Evolutionary conservation across 1,284 basidiomycete species (phyloP), one percentile per base, ranked within the genome.

Genomic region (Athelia sp.): DNA sequence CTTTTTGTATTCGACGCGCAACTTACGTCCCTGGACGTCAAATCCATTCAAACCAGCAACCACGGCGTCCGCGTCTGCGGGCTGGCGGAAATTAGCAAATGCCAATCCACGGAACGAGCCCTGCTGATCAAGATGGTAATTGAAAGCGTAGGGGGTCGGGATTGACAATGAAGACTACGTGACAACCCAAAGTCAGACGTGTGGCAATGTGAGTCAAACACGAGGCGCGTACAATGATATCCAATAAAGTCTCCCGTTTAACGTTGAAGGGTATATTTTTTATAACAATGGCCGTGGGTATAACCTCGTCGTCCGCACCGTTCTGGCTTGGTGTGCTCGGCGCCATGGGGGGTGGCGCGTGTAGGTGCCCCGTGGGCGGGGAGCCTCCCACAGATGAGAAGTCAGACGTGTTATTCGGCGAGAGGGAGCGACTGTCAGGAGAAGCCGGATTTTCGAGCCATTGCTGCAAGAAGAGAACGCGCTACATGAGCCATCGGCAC

Each of bases 211-310:
- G 14, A 35, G 50, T 6, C 24, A 29, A 34, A 46, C 51, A 56
- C 13, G 46, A 53, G 55, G 44, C 45, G 79, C 87, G 56, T 57
- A 94, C 93, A 68, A 99, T 99, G 66, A 98, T 94, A 72, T 90
- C 87, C 60, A 99, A 84, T 53, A 99, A 80, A 51, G 93, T 93
- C 72, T 99, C 95, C 63, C 90, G 86, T 72, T 94, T 93, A 59
- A 98, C 93, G 61, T 93, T 94, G 76, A 99, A 98, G 52, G 95
- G 96, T 71, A 98, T 99, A 78, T 98, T 98, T 81, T 99, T 99
- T 72, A 99, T 97, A 63, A 99, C 96, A 62, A 99, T 98, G 49
- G 97, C 96, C 15, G 96, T 99, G 48, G 96, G 96, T 69, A 99
- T 99, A 66, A 98, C 81, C 67, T 98, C 95, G 67, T 98, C 94